Percentiles rank a stretch among this genome's conserved stretches.
Conservation (phyloP, 129 eudicot species). For the Ambrosia artemisiifolia region DNA sequence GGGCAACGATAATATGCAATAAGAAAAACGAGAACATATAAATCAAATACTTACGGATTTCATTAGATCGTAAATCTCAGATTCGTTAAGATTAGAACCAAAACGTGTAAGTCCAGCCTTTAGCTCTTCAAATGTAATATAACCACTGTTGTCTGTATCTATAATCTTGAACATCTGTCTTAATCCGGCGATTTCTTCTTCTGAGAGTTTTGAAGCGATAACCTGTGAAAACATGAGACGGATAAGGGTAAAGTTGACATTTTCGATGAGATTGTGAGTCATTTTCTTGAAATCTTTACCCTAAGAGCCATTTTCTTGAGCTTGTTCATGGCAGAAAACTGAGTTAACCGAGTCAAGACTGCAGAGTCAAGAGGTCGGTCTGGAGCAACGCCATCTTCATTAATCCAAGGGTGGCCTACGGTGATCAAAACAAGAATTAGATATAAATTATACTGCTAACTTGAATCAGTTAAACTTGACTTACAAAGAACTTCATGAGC, state of each 20-base stretch:
- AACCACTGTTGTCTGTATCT: constrained; percentile 43
- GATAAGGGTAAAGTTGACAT: constrained; percentile 23
- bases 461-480: constrained; percentile 15
- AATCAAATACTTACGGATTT: constrained; percentile 27
- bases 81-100: constrained; percentile 34
- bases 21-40: not conserved
- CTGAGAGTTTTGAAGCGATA: constrained; percentile 34
- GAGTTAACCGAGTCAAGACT: constrained; percentile 63
- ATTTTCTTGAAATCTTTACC: constrained; percentile 37
- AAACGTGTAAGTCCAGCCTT: constrained; percentile 37
- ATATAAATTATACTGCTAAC: not conserved
- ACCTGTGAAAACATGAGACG: constrained; percentile 23
- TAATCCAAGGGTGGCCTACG: constrained; percentile 87
- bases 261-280: not conserved
- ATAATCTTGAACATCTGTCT: constrained; percentile 41
- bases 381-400: constrained; percentile 72
- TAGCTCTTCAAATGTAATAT: constrained; percentile 40
- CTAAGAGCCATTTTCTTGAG: constrained; percentile 92
- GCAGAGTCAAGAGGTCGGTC: constrained; percentile 88
- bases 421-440: not conserved
- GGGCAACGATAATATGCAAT: not conserved
- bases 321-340: constrained; percentile 79
- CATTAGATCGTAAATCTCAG: constrained; percentile 38
- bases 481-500: constrained; percentile 84
- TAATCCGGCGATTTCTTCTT: constrained; percentile 39